Conservation (phyloP, 2,329 filamentous ascomycete species). For the Penicillium sp. region DNA sequence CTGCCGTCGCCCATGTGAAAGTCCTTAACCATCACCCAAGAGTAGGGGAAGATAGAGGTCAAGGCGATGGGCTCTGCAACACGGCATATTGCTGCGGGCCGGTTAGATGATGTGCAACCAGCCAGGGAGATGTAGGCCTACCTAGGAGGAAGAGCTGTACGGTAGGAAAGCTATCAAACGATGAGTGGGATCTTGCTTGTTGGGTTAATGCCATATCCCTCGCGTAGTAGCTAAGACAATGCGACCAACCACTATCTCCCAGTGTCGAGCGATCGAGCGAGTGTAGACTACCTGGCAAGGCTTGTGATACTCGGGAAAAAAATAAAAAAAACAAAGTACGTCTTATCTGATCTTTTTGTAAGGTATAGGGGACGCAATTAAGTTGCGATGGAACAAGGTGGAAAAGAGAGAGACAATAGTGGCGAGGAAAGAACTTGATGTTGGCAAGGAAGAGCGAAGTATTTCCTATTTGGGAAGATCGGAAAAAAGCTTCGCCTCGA, state of each 20-base stretch:
- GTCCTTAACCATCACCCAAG: constrained; percentile 75
- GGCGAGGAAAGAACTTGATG: no score
- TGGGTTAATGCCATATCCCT: constrained; percentile 59
- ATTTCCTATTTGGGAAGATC: background rate
- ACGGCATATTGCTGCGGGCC: constrained; percentile 72
- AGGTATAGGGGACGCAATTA: no score
- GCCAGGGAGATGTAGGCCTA: constrained; percentile 46
- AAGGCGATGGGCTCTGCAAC: constrained; percentile 89
- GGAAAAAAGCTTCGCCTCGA: background rate
- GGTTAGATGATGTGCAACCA: background rate
- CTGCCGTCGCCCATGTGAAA: constrained; percentile 67
- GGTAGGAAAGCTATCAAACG: constrained; percentile 70
- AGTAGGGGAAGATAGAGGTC: constrained; percentile 90
- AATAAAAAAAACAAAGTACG: no score
- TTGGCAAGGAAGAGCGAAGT: background rate
- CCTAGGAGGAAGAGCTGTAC: constrained; percentile 80
- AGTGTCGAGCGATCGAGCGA: constrained; percentile 15
- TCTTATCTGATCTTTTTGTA: no score
- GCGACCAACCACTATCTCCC: constrained; percentile 40
- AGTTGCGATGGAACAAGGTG: no score
- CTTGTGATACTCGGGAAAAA: background rate
- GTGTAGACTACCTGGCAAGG: no score
- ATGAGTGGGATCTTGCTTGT: constrained; percentile 54
- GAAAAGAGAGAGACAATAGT: no score
- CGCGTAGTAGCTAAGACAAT: constrained; percentile 49